These are phyloP conservation scores for Peronospora belbahrii DNA, from an alignment of 352 stramenopile genomes.

Conservation along the genomic window DNA sequence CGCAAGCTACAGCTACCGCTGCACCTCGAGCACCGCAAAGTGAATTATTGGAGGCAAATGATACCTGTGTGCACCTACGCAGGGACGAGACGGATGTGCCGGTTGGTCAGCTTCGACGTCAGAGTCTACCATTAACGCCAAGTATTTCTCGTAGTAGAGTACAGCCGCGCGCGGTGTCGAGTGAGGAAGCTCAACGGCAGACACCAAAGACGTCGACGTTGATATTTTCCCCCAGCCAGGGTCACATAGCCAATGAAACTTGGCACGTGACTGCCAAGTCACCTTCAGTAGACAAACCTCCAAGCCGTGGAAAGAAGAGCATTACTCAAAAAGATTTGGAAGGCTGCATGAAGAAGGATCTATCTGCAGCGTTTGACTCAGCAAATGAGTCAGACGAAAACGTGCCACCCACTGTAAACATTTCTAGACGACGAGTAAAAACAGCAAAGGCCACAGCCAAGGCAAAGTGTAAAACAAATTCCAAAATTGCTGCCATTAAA, in stretches of 20 bases:
- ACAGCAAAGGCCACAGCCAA: conserved; percentile 19
- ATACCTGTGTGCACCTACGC: conserved; percentile 32
- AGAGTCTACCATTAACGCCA: conserved; percentile 40
- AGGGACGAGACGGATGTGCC: conserved; percentile 23
- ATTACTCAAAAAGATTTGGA: conserved; percentile 57
- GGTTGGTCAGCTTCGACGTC: conserved; percentile 23
- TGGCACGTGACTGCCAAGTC: conserved; percentile 63
- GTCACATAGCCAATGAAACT: conserved; percentile 13
- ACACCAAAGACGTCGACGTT: conserved; percentile 21
- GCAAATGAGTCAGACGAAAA: conserved; percentile 22
- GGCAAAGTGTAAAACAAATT: conserved; percentile 8
- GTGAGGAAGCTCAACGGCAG: conserved; percentile 26
- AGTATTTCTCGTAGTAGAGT: conserved; percentile 31
- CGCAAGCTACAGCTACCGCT: conserved; percentile 1
- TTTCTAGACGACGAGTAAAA: conserved; percentile 18
- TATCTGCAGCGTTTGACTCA: conserved; percentile 37
- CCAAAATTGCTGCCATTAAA: conserved; percentile 1
- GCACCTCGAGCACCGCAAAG: conserved; percentile 27
- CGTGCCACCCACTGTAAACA: conserved; percentile 12
- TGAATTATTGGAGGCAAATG: conserved; percentile 31
- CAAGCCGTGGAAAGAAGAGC: conserved; percentile 11
- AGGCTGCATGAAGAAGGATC: conserved; percentile 53
- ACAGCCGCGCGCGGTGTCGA: conserved; percentile 27
- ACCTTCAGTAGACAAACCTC: conserved; percentile 30
- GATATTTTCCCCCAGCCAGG: conserved; percentile 52